A percentile compares a stretch with the other conserved stretches of the same genome.
Conservation (phyloP, 805 yeast genomes). For the Ogataea minuta region DNA sequence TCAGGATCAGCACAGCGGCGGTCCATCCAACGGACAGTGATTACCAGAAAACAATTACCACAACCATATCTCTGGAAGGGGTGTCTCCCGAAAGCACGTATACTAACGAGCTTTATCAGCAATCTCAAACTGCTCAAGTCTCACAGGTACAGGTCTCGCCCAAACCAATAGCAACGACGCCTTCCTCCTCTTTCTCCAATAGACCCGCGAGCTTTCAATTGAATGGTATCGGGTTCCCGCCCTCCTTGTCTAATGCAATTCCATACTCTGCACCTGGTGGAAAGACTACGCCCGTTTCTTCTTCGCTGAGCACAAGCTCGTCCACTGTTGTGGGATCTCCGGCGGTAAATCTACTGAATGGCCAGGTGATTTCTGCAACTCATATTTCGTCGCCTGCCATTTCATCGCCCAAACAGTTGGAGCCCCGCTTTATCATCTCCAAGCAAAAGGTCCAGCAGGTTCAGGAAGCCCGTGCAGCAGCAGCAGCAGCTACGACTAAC, state of each 20-base stretch:
- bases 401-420: constrained; percentile 56
- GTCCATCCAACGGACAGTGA: constrained; percentile 17
- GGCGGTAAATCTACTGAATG: constrained; percentile 44
- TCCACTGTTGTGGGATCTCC: constrained; percentile 8
- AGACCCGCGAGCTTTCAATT: constrained; percentile 16
- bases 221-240: constrained; percentile 27
- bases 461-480: constrained; percentile 43
- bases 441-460: constrained; percentile 65
- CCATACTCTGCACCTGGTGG: constrained; percentile 77
- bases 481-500: constrained; percentile 10
- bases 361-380: constrained; percentile 58
- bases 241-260: constrained; percentile 55
- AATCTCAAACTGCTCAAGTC: neutral
- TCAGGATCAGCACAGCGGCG: constrained; percentile 18
- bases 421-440: constrained; percentile 81
- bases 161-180: constrained; percentile 13
- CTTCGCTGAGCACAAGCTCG: constrained; percentile 20
- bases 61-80: constrained; percentile 36
- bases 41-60: constrained; percentile 32
- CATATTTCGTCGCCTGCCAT: constrained; percentile 72
- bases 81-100: constrained; percentile 31
- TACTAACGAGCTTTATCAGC: constrained; percentile 12
- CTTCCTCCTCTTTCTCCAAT: constrained; percentile 11
- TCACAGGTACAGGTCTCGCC: constrained; percentile 9
- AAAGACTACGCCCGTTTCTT: constrained; percentile 28